Evolutionary conservation across 2,329 filamentous ascomycete genomes (phyloP), one percentile per base, ranked within the genome.

Genomic region (Purpureocillium takamizusanense): DNA sequence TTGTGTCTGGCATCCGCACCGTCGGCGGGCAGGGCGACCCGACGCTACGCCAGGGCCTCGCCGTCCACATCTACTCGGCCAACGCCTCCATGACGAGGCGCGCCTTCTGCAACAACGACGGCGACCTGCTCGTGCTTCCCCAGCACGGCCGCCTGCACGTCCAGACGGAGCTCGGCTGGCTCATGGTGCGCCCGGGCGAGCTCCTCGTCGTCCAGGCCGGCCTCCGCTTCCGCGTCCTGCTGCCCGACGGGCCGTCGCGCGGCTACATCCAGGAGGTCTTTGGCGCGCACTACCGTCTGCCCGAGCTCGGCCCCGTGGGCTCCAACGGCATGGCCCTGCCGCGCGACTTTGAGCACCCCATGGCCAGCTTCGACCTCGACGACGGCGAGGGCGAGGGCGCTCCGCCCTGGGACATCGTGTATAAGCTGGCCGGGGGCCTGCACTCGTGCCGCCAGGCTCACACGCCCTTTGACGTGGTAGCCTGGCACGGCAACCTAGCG

Each of bases 401-500:
- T n/a, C n/a, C 66, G 1, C 64, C 66, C 36, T 78, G 78, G 67
- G 63, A 67, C 15, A 63, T 84, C 2, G 61, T 81, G 1, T 72
- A 72, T 47, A 83, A 83, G 51, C 71, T 83, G 33, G 69, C 67
- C 1, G 78, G 78, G 2, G 67, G 70, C 31, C 70, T 82, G 29
- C 82, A 80, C 50, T 63, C 61, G 16, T 76, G 72, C 39, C 68
- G 66, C 16, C 81, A 85, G 51, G 65, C 64, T 16, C 80, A 84
- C 52, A 78, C 72, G 3, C 81, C 81, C 0, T 86, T 83, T 50
- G 80, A 85, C 47, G 80, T 84, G 1, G 76, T 83, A 1, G 80
- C 78, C 2, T 84, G 81, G 80, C 79, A 83, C 47, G 80, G 80
- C n/a, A 78, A 74, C 37, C 81, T 82, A 48, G 76, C 76, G 38